A percentile compares a stretch with the other conserved stretches of the same genome.
Evolutionary conservation across 176 grass and related monocot species (phyloP).

Genomic region (Aegilops longissima): DNA sequence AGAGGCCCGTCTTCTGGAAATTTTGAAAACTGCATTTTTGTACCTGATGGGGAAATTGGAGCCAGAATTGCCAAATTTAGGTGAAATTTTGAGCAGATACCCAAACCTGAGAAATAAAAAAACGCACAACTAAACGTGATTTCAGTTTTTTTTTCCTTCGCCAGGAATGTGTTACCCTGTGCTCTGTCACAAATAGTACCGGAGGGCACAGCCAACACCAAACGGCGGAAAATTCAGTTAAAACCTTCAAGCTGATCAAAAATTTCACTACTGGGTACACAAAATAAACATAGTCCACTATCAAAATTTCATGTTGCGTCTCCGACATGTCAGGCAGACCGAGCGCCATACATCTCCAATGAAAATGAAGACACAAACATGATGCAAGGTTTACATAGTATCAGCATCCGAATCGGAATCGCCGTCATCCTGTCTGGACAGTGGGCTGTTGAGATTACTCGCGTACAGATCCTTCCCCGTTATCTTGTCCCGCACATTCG

Average conservation of each 20-base stretch:
- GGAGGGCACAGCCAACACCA: not conserved
- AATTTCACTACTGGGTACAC: not conserved
- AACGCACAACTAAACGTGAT: not conserved
- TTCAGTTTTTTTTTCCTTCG: not conserved
- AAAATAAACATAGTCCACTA: not conserved
- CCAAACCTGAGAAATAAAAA: not conserved
- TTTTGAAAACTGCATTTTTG: not conserved
- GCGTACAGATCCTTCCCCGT: not conserved
- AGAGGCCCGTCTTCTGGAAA: no score
- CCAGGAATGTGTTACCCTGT: not conserved
- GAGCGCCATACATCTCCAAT: not conserved
- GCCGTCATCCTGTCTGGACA: not conserved
- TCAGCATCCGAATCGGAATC: not conserved
- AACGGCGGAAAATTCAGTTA: not conserved
- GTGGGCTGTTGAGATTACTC: not conserved
- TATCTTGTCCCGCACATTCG: slow-evolving; percentile 2
- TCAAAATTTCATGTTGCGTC: not conserved
- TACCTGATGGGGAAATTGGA: not conserved
- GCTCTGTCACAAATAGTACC: not conserved
- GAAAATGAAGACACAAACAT: not conserved
- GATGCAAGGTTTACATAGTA: not conserved
- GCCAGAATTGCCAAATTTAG: not conserved
- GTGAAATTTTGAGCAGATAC: not conserved
- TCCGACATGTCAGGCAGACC: not conserved
- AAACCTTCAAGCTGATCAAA: not conserved